phyloP scores from a whole-genome alignment of 2,329 filamentous ascomycete species.

The Pyrenophora teres region DNA sequence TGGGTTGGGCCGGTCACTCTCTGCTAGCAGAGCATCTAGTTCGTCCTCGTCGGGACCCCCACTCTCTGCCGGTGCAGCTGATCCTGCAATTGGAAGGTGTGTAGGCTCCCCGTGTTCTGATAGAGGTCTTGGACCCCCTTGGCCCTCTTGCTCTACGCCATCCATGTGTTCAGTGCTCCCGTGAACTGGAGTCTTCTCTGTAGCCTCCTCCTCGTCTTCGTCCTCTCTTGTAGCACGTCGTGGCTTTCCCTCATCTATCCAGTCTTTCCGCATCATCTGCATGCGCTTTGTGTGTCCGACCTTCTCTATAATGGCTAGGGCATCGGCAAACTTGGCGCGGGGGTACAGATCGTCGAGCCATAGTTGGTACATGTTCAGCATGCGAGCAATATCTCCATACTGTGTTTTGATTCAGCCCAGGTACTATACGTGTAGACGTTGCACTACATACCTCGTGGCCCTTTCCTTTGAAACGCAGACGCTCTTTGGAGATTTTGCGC shows the following conservation, averaged over 20 bases:
- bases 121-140: conserved; percentile 2
- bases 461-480: conserved; percentile 84
- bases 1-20: conserved; percentile 41
- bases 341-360: conserved; percentile 98
- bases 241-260: conserved; percentile 78
- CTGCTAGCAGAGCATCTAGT: conserved; percentile 60
- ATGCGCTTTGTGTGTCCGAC: conserved; percentile 83
- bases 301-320: conserved; percentile 88
- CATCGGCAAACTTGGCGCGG: conserved; percentile 91
- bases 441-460: conserved; percentile 75
- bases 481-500: conserved; percentile 69
- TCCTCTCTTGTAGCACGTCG: conserved; percentile 44
- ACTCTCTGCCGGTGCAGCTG: conserved; percentile 7
- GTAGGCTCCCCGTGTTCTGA: background rate
- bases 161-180: conserved; percentile 15
- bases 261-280: conserved; percentile 74
- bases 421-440: background rate
- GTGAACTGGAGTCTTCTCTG: conserved; percentile 3
- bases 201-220: conserved; percentile 22
- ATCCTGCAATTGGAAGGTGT: conserved; percentile 21
- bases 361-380: conserved; percentile 89
- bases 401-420: conserved; percentile 46
- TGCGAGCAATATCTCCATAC: conserved; percentile 81
- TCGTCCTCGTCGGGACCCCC: conserved; percentile 56
- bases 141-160: conserved; percentile 8